Evolutionary conservation across 331 rosid genomes (phyloP), one percentile per base, ranked within the genome.

Genomic region (Pyracantha coccinea): DNA sequence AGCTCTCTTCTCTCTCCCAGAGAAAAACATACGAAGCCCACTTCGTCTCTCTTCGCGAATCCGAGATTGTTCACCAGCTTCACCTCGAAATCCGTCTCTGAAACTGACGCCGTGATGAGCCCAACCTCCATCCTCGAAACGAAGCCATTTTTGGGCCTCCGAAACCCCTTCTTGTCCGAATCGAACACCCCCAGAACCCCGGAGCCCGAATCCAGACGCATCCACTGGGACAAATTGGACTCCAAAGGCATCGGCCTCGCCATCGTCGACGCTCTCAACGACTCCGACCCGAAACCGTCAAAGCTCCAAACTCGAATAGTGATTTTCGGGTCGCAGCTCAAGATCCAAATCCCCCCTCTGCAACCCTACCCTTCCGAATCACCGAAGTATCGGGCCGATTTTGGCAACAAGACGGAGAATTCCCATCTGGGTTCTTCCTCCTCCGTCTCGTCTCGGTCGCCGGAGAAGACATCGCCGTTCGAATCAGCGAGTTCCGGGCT

Each of bases 41-140:
- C 63, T 58, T 54, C 90, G 1, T 80, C 91, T 33, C 83, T 90
- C 81, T 87, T 94, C 64, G 58, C 70, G 24, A 82, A 92, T 76
- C 90, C 94, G 2, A 84, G 85, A 68, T 59, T 89, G 78, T 86
- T 91, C 78, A 87, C 92, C 0, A 77, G 84, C 72, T 78, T 88
- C 32, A 66, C 86, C 16, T 69, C 88, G 14, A 88, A 85, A 33
- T 77, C 73, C 1, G 61, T 78, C 27, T 68, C 85, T 72, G 98
- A 91, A 84, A 75, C 84, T 0, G 97, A 93, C 29, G 67, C 83
- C 54, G 82, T 78, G 64, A 85, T 80, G 89, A 91, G 96, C 76
- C 95, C 99, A 28, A 87, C 99, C 24, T 90, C 99, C 31, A 89
- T 83, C 32, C 98, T 93, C 7, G 96, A 92, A 61, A 82, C 61